Percentiles rank a stretch among this genome's conserved stretches.
Evolutionary conservation across 1,139 yeast species (phyloP).

Genomic region (Pneumocystis oryctolagi): DNA sequence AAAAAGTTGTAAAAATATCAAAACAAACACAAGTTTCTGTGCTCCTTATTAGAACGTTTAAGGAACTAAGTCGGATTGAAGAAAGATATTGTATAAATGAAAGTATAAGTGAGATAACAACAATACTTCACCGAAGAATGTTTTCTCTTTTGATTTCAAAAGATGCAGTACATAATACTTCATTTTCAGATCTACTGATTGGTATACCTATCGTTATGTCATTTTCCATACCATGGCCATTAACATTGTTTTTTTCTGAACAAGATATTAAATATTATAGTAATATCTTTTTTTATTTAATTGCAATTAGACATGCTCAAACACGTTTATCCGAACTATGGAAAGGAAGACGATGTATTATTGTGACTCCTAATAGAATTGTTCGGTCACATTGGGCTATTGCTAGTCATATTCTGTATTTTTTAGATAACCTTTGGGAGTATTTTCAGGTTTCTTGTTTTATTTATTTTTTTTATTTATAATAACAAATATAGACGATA

Average conservation of each 20-base stretch:
- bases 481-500: not conserved
- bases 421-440: not conserved
- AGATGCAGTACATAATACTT: not conserved
- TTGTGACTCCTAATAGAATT: not conserved
- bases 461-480: not conserved
- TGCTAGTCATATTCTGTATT: not conserved
- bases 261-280: not conserved
- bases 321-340: not conserved
- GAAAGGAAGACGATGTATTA: not conserved
- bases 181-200: not conserved
- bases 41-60: not conserved
- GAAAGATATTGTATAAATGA: not conserved
- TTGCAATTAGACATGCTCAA: not conserved
- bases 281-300: not conserved
- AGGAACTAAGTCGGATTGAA: not conserved
- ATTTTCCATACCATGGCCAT: not conserved
- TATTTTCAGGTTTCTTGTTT: not conserved
- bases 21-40: not conserved
- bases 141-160: not conserved
- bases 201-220: not conserved
- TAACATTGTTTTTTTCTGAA: not conserved
- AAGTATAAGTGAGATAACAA: not conserved
- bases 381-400: not conserved
- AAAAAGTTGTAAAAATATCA: not conserved
- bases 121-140: not conserved